Evolutionary conservation across 371 early-diverging fungal species (phyloP), one percentile per base, ranked within the genome.

Genomic region (Mucor lusitanicus): DNA sequence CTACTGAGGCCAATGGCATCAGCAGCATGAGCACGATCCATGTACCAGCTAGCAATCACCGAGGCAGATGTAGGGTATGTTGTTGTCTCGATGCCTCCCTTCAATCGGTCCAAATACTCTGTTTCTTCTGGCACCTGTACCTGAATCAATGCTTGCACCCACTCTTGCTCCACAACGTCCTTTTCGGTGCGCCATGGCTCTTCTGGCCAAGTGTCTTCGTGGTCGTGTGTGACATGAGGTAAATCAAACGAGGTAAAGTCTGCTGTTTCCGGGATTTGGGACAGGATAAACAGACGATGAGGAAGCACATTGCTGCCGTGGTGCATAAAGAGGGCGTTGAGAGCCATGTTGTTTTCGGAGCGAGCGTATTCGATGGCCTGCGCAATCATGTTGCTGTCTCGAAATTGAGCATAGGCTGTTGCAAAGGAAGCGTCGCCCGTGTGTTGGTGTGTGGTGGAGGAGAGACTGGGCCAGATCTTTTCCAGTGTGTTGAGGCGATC

Each of bases 401-500:
- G 83, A 74, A 92, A 94, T n/a, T 77, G 69, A 17, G 63, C 67
- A 62, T 84, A 94, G 11, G 44, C 68, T 19, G 48, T 44, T 11
- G 64, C 73, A 62, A 80, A 80, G 3, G 73, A 54, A 1, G 39
- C 46, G 65, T 40, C 21, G n/a, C 44, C 39, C 25, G 33, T 39
- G 53, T 56, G 46, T 2, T 60, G 42, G 6, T 60, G 35, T 21
- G 8, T 46, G 9, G 28, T 33, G 5, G 35, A 23, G 11, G 67
- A 25, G 11, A 67, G 19, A 23, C 67, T 74, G 0, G 75, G 59
- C 83, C 79, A 78, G 8, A 93, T 86, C 32, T 87, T 86, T 1
- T 76, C 76, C 65, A 86, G 87, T 0, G 92, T 91, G 3, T 84
- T 74, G 21, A 94, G 73, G 11, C 92, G 84, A 63, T 91, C 89